Evolutionary conservation across 83 land plant species (phyloP).

Genomic region (Larix sibirica): DNA sequence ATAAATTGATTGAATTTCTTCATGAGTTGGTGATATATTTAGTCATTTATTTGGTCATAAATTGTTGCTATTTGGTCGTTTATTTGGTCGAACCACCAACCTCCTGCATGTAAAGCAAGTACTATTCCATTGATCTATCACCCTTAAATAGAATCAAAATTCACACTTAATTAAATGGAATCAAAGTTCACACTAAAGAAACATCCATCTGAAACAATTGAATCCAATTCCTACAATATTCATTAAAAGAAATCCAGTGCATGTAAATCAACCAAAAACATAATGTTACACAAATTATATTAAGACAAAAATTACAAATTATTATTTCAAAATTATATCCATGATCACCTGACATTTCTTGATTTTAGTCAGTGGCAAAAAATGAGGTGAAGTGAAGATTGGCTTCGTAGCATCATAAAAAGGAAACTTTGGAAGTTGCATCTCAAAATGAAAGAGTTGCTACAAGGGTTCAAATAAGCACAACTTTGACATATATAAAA

Average conservation of each 20-base stretch:
- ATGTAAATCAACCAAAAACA: neutral
- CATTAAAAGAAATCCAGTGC: neutral
- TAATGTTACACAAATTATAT: neutral
- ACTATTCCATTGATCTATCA: no score
- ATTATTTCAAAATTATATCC: neutral
- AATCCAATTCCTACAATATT: constrained; percentile 32
- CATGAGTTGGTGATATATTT: no score
- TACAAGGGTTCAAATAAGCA: neutral
- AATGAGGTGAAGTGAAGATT: constrained; percentile 54
- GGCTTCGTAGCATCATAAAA: constrained; percentile 59
- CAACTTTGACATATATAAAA: no score
- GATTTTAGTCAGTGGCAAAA: constrained; percentile 55
- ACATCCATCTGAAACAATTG: constrained; percentile 61
- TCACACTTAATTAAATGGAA: no score
- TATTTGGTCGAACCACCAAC: no score
- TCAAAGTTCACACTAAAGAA: constrained; percentile 18
- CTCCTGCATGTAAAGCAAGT: no score
- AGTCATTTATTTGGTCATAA: no score
- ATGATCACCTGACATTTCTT: constrained; percentile 49
- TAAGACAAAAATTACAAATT: no score
- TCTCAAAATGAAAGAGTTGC: neutral
- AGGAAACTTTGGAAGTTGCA: constrained; percentile 53
- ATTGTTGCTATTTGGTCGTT: no score
- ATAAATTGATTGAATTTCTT: no score
- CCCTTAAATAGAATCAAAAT: no score